A percentile compares a stretch with the other conserved stretches of the same genome.
phyloP scores from a whole-genome alignment of 2,329 filamentous ascomycete species.

The Falciphora oryzae region DNA sequence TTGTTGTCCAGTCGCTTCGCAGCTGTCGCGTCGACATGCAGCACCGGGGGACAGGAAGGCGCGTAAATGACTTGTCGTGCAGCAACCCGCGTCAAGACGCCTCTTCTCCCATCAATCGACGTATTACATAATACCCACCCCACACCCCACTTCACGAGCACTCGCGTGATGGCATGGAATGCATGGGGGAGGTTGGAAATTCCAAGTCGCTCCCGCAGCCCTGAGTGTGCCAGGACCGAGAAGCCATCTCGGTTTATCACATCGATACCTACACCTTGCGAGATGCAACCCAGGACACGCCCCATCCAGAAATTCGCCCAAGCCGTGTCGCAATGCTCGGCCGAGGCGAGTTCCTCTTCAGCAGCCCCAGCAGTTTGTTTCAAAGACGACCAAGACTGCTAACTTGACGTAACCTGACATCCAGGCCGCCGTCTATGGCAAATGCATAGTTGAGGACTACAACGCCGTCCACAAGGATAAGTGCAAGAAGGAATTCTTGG shows the following conservation, averaged over 20 bases:
- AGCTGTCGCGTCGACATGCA: neutral
- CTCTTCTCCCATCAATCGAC: no score
- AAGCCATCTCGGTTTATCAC: no score
- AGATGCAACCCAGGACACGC: constrained; percentile 33
- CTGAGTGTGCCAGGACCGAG: no score
- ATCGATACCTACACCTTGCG: constrained; percentile 9
- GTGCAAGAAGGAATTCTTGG: constrained; percentile 79
- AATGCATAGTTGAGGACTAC: constrained; percentile 87
- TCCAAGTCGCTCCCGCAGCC: no score
- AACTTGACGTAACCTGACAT: constrained; percentile 1
- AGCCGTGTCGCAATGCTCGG: constrained; percentile 49
- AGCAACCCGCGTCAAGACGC: neutral
- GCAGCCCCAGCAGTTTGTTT: neutral
- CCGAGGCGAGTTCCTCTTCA: constrained; percentile 37
- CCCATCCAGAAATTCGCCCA: constrained; percentile 51
- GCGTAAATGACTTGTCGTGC: neutral
- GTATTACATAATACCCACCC: neutral
- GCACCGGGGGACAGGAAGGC: constrained; percentile 2
- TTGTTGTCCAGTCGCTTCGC: neutral
- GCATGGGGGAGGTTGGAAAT: neutral
- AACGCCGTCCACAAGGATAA: constrained; percentile 87
- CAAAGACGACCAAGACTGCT: neutral
- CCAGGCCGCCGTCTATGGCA: constrained; percentile 80
- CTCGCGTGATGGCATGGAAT: no score
- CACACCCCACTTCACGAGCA: neutral